These are phyloP conservation scores for Trebouxia sp. DNA, from an alignment of 139 green algal species.

Conservation along the genomic window DNA sequence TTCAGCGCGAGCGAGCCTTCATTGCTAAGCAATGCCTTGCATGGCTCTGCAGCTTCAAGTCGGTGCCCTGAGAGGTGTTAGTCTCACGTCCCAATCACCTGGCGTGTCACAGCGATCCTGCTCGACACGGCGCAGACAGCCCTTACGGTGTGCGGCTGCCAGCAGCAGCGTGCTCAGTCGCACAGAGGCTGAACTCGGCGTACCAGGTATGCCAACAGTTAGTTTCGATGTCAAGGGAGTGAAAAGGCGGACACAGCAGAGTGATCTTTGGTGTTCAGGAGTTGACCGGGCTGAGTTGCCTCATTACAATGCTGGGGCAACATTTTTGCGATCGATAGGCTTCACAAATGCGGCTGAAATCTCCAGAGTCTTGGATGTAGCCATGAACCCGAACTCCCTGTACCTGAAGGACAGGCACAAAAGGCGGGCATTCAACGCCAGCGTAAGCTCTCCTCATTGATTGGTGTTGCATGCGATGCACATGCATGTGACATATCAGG, in stretches of 20 bases:
- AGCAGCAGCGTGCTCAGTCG: neutral
- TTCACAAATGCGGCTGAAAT: slow-evolving; percentile 67
- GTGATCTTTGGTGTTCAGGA: neutral
- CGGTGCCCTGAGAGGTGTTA: too few relatives aligned
- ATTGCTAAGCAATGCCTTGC: slow-evolving; percentile 1
- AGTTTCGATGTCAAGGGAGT: too few relatives aligned
- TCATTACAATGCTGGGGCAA: neutral
- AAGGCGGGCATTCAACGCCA: slow-evolving; percentile 40
- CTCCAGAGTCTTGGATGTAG: slow-evolving; percentile 64
- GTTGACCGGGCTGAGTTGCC: slow-evolving; percentile 5
- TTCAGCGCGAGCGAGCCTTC: too few relatives aligned
- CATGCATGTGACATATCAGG: neutral
- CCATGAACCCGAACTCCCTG: slow-evolving; percentile 82
- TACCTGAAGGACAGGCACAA: slow-evolving; percentile 54
- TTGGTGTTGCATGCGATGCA: neutral
- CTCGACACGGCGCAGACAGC: neutral
- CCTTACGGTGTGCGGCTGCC: neutral
- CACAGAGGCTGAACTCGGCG: too few relatives aligned
- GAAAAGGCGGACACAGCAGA: too few relatives aligned
- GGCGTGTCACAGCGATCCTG: neutral
- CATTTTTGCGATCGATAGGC: slow-evolving; percentile 51
- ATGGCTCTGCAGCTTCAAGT: neutral
- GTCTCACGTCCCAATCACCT: neutral
- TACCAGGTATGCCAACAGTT: too few relatives aligned
- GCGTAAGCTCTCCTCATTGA: slow-evolving; percentile 17